Base-by-base conservation (phyloP, 2,329 filamentous ascomycete species). In the Fusarium lateritium region DNA sequence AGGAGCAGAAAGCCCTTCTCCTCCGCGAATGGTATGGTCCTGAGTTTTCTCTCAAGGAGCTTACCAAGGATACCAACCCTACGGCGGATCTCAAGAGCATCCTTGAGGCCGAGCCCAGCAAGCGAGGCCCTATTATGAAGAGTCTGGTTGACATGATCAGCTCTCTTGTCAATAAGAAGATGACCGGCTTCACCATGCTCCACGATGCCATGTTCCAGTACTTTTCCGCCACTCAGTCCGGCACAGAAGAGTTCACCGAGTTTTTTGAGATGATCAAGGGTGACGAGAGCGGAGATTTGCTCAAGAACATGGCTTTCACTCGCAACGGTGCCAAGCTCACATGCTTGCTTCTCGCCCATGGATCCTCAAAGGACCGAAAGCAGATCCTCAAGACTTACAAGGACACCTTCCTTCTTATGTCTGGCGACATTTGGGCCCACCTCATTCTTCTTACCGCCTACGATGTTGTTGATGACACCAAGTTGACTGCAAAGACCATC, bases 151-250 rank as follows among this genome's bases (percentile, higher is more conserved):
- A 93, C 71, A 88, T 97, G 82, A 96, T 97, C 84, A 97, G 98
- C 80, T 89, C 92, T 66, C 87, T 99, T 42, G 88, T 98, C 47
- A 94, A 99, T 81, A 99, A 99, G 88, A 96, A 96, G 82, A 91
- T 96, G 82, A 97, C 94, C 1, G 95, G 94, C 11, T 98, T 99
- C 81, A 98, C 95, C 3, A 97, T 99, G 87, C 88, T 99, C 21
- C 97, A 99, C 80, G 96, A 98, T 76, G 96, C 96, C 50, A 97
- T 99, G 94, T 85, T 98, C 62, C 95, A 99, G 78, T 99, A 98
- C 81, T 98, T 95, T 81, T 83, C 94, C 54, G 95, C 92, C 74
- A 89, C 91, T 46, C 91, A 92, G 69, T 84, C 88, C 6, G 94
- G 92, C 5, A 93, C 90, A 44, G 89, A 93, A 60, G 95, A 98